Percentiles rank a stretch among this genome's conserved stretches.
Evolutionary conservation across 1,284 basidiomycete genomes (phyloP).

Genomic region (Melampsora occidentalis): DNA sequence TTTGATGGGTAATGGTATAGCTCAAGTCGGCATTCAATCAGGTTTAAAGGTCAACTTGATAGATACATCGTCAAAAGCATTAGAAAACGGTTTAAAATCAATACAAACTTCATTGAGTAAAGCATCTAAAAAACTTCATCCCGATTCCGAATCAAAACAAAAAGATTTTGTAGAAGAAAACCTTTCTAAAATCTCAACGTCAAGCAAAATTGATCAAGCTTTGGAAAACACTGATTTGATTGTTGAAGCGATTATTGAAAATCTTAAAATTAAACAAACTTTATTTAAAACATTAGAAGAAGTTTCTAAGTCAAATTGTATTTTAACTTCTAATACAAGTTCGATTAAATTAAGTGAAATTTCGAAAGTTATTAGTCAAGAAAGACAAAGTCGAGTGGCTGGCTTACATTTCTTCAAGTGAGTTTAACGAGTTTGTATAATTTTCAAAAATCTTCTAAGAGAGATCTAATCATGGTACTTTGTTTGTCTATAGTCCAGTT

Average conservation of each 20-base stretch:
- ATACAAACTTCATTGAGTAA: conserved; percentile 60
- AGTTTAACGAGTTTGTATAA: conserved; percentile 25
- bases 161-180: conserved; percentile 54
- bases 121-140: conserved; percentile 59
- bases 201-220: conserved; percentile 59
- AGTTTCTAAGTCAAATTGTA: conserved; percentile 57
- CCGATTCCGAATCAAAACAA: conserved; percentile 48
- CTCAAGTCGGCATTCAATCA: conserved; percentile 57
- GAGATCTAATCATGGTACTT: conserved; percentile 12
- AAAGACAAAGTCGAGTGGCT: conserved; percentile 56
- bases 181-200: conserved; percentile 58
- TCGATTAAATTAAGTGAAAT: conserved; percentile 60
- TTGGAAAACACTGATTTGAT: conserved; percentile 60
- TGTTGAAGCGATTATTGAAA: conserved; percentile 63
- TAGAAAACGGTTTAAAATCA: conserved; percentile 59
- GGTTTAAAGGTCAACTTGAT: conserved; percentile 53
- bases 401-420: conserved; percentile 62
- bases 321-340: conserved; percentile 63
- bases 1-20: conserved; percentile 60
- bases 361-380: conserved; percentile 54
- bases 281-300: conserved; percentile 60
- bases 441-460: not conserved
- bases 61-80: conserved; percentile 54
- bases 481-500: conserved; percentile 51
- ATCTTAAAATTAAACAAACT: conserved; percentile 60